Evolutionary conservation across 768 basidiomycete species (phyloP).

Genomic region (Coprinellus aureogranulatus): DNA sequence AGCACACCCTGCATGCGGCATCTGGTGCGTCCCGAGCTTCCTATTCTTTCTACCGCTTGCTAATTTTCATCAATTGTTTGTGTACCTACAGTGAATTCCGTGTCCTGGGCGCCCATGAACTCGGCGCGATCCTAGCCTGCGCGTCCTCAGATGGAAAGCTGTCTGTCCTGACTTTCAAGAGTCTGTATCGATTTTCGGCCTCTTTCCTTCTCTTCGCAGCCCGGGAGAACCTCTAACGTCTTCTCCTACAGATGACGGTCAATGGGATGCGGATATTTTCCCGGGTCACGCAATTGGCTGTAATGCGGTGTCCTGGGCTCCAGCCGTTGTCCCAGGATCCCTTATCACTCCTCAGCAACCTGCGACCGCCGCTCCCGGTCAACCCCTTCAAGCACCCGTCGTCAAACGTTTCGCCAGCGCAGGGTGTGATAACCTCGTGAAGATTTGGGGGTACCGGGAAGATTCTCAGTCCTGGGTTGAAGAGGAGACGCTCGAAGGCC

Average conservation of each 20-base stretch:
- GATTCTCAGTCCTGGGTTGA: conserved; percentile 87
- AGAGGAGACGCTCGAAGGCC: conserved; percentile 87
- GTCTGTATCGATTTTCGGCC: conserved; percentile 43
- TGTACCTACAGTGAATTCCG: conserved; percentile 75
- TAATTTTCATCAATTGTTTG: background rate
- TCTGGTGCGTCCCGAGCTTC: conserved; percentile 64
- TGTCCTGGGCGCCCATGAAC: conserved; percentile 99
- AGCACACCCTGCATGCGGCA: conserved; percentile 90
- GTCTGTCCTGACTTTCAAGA: conserved; percentile 95
- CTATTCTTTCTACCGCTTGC: background rate
- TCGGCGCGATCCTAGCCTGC: conserved; percentile 94
- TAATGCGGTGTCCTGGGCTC: conserved; percentile 97
- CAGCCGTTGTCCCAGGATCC: conserved; percentile 82
- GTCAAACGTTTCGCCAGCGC: conserved; percentile 94
- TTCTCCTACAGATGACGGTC: conserved; percentile 75
- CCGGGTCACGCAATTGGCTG: conserved; percentile 95
- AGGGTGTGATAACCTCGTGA: conserved; percentile 93
- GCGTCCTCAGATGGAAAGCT: conserved; percentile 97
- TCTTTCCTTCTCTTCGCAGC: background rate
- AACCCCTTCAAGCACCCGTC: conserved; percentile 45
- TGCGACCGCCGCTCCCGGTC: conserved; percentile 38
- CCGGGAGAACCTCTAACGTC: no score
- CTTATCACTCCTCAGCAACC: conserved; percentile 70
- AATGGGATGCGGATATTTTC: conserved; percentile 94
- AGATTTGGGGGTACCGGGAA: conserved; percentile 90